Evolutionary conservation across 352 stramenopile genomes (phyloP), one percentile per base, ranked within the genome.

Genomic region (Globisporangium echinulatum): DNA sequence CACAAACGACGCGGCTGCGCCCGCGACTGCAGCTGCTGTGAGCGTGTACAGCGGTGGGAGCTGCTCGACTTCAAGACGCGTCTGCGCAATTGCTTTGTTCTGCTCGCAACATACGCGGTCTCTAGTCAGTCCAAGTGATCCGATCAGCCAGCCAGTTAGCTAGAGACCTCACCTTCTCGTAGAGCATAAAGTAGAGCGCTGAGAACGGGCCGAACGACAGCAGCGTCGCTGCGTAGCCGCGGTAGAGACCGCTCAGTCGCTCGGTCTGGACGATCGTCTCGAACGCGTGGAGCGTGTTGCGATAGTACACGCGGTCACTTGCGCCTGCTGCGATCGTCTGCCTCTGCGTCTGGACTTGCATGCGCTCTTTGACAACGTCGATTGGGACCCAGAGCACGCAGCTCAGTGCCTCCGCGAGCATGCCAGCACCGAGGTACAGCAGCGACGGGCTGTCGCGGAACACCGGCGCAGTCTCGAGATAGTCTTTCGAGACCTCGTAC

Each of bases 341-440:
- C 3, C 60, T 25, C n/a, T 71, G 61, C 13, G 59, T 61, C 66
- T 98, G 95, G 36, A 99, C 91, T 84, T 99, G 97, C 79, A 99
- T 89, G 58, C 97, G 85, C 74, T 99, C 97, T 67, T 99, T 99
- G 40, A 99, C 87, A 42, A 99, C 96, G 67, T 99, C 97, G 38
- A 99, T 96, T n/a, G 97, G 97, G n/a, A 99, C 96, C 79, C 96
- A 99, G 17, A 99, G 74, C 39, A 99, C 82, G 66, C 97, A 99
- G 59, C 92, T 91, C 15, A 91, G 39, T 14, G 82, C 77, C 58
- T 94, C 84, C 3, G 84, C 84, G 7, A 85, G 44, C 73, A 94
- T 89, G 7, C 84, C 84, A 0, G 79, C 74, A 0, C 80, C 71
- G n/a, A 94, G 66, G 47, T 88, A 91, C 50, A 88, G 58, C 48